Conservation (phyloP, 305 asterid genomes). For the Fraxinus angustifolia region DNA sequence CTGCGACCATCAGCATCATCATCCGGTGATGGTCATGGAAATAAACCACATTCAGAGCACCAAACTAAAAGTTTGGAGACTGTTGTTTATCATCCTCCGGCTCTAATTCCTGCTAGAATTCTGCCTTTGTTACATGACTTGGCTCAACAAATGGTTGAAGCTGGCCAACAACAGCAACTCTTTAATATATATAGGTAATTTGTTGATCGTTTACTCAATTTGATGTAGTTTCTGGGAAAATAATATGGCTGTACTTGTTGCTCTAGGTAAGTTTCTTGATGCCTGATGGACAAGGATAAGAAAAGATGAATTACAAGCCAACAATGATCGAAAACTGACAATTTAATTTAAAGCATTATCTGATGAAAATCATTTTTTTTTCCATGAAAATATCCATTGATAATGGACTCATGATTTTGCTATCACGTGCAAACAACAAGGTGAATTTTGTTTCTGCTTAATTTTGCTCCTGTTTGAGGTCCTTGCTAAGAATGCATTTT, state of each 20-base stretch:
- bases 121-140: slow-evolving; percentile 68
- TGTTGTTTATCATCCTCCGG: slow-evolving; percentile 64
- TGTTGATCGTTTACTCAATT: slow-evolving; percentile 1
- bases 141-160: slow-evolving; percentile 68
- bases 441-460: neutral
- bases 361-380: neutral
- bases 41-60: slow-evolving; percentile 51
- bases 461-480: neutral
- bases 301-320: neutral
- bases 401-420: neutral
- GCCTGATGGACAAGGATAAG: neutral
- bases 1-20: slow-evolving; percentile 66
- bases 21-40: slow-evolving; percentile 48
- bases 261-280: neutral
- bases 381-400: neutral
- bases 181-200: slow-evolving; percentile 60
- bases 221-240: slow-evolving; percentile 4
- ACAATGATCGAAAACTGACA: neutral
- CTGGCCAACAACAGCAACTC: slow-evolving; percentile 71
- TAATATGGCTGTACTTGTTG: neutral
- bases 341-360: neutral
- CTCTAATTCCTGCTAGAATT: slow-evolving; percentile 73
- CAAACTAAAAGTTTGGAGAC: slow-evolving; percentile 51
- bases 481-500: too few species aligned
- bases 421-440: neutral